Evolutionary conservation across 2,329 filamentous ascomycete genomes (phyloP), one percentile per base, ranked within the genome.

Genomic region (Zasmidium cellare): DNA sequence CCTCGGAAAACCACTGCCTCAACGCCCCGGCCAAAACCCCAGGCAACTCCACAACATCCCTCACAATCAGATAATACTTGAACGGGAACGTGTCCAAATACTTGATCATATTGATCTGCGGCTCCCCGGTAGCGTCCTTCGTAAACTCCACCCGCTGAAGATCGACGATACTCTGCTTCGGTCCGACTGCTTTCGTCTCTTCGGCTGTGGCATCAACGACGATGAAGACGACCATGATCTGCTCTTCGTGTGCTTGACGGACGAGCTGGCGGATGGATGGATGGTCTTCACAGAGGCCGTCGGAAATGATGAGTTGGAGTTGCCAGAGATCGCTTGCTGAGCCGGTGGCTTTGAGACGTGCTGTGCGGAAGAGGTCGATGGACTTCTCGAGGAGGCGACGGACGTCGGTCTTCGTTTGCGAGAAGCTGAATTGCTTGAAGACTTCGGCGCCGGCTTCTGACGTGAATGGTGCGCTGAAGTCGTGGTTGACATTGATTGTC

Each of bases 221-320:
- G 67, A 99, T 91, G 74, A 99, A 99, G 5, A 99, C 93, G 62
- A 97, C 87, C 91, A 99, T 97, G 71, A 99, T 96, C 16, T 92
- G 83, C 76, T 97, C 91, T 74, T 97, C 92, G 69, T 92, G 87
- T 1, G 94, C 93, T 75, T 93, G 88, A 9, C 94, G 83, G 11
- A 99, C 86, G 20, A 97, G 82, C 3, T 91, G 82, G 16, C 90
- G 84, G 65, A 99, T 92, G 3, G 85, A 82, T 18, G 92, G 90
- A 73, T 97, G 93, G 49, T 92, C 88, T 53, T 96, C 91, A 65
- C 92, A 97, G 22, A 97, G 85, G 9, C 96, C 94, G 69, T 99
- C 94, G 0, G 91, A 96, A 53, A 99, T 87, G 63, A 99, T 90
- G 51, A 99, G 82, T 63, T 94, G 88, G 9, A 99, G 80, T 75